Evolutionary conservation across 805 yeast genomes (phyloP).

Genomic region (Peterozyma toletana): DNA sequence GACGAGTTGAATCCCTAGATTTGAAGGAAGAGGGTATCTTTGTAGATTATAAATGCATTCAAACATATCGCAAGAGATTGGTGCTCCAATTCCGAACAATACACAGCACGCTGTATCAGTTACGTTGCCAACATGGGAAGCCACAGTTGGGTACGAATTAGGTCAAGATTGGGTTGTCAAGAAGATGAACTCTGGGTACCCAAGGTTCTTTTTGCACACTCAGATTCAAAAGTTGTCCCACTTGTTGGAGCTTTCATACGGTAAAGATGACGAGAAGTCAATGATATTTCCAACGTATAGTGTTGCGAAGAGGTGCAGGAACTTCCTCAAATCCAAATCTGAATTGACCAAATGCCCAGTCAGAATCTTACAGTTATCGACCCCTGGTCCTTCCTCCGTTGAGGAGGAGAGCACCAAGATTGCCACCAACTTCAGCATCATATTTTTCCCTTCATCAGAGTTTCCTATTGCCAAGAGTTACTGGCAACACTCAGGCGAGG

Average conservation of each 20-base stretch:
- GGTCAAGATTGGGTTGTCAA: conserved; percentile 76
- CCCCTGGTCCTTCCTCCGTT: conserved; percentile 55
- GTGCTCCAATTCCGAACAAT: conserved; percentile 83
- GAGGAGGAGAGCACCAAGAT: conserved; percentile 53
- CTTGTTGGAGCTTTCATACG: conserved; percentile 60
- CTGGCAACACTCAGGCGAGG: conserved; percentile 98
- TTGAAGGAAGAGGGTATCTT: too few species aligned
- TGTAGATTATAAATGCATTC: too few species aligned
- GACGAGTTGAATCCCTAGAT: too few species aligned
- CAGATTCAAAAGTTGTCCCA: conserved; percentile 49
- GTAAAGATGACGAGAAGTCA: conserved; percentile 69
- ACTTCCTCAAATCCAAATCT: conserved; percentile 49
- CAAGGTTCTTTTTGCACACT: conserved; percentile 70
- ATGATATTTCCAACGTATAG: conserved; percentile 72
- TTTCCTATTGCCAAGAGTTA: conserved; percentile 69
- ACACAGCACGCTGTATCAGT: conserved; percentile 93
- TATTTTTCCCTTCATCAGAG: conserved; percentile 62
- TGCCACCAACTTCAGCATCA: conserved; percentile 68
- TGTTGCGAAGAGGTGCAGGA: conserved; percentile 81
- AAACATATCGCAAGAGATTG: conserved; percentile 39
- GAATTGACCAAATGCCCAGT: conserved; percentile 29
- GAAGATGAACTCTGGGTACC: conserved; percentile 83
- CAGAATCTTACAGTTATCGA: conserved; percentile 66
- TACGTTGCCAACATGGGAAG: conserved; percentile 91
- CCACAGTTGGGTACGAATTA: conserved; percentile 88